These are phyloP conservation scores for Chaetoscypha palmicola DNA, from an alignment of 2,329 filamentous ascomycete genomes.

Conservation along the genomic window DNA sequence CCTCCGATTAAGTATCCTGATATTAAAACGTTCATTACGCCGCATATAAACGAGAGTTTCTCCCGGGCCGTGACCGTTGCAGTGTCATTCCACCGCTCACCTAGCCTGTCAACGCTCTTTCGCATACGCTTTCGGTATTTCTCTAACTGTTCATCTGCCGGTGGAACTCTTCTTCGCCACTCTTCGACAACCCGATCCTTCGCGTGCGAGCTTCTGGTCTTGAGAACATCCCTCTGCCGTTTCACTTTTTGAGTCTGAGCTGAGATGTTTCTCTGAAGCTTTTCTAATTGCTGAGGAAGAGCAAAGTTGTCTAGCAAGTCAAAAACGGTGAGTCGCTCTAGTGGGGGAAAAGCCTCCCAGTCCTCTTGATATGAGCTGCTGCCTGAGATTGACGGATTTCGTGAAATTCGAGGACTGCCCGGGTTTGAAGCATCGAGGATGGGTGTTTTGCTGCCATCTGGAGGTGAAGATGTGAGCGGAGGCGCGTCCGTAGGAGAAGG, in stretches of 20 bases:
- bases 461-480: constrained; percentile 40
- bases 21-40: constrained; percentile 95
- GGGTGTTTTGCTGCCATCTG: constrained; percentile 44
- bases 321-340: constrained; percentile 85
- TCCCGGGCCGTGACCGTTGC: constrained; percentile 83
- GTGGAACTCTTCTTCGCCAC: constrained; percentile 78
- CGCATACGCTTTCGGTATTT: constrained; percentile 86
- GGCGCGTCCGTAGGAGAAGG: constrained; percentile 35
- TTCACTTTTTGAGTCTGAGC: constrained; percentile 80
- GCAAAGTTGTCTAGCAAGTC: constrained; percentile 93
- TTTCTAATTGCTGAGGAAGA: constrained; percentile 83
- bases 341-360: constrained; percentile 77
- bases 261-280: constrained; percentile 74
- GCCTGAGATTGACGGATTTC: constrained; percentile 74
- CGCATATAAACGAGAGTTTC: constrained; percentile 93
- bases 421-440: constrained; percentile 39
- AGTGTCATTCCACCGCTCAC: constrained; percentile 79
- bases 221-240: constrained; percentile 73
- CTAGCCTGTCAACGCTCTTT: constrained; percentile 78
- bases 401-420: constrained; percentile 57
- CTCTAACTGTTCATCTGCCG: constrained; percentile 86
- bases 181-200: constrained; percentile 87
- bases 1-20: constrained; percentile 90
- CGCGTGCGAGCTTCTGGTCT: constrained; percentile 68
- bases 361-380: constrained; percentile 83